These are phyloP conservation scores for Cryptococcus deneoformans DNA, from an alignment of 1,284 basidiomycete species.

Conservation along the genomic window DNA sequence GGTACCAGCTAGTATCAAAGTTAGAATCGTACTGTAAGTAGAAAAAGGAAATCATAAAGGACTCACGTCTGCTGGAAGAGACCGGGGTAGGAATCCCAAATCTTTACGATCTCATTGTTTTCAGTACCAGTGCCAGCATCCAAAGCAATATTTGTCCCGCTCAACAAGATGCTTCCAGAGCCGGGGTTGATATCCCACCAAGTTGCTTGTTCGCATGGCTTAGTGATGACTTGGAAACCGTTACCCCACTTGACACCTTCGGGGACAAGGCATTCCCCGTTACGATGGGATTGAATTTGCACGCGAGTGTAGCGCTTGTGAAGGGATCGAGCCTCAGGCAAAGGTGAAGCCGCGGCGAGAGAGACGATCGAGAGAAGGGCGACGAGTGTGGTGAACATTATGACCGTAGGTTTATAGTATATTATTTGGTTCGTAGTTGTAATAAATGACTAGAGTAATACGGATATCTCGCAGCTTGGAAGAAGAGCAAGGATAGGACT, in stretches of 20 bases:
- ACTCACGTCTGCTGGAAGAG: constrained; percentile 20
- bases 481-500: too few species aligned
- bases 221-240: constrained; percentile 2
- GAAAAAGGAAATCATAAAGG: not conserved
- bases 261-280: constrained; percentile 11
- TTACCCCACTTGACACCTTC: not conserved
- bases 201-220: constrained; percentile 5
- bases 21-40: not conserved
- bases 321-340: not conserved
- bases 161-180: constrained; percentile 13
- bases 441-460: too few species aligned
- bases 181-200: constrained; percentile 25
- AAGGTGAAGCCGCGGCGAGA: not conserved
- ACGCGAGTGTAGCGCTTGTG: constrained; percentile 10
- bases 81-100: constrained; percentile 19
- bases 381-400: too few species aligned
- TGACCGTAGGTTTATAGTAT: too few species aligned
- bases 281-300: constrained; percentile 10
- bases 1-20: constrained; percentile 15
- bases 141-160: constrained; percentile 15
- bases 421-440: too few species aligned
- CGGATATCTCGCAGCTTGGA: too few species aligned
- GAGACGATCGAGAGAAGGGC: not conserved
- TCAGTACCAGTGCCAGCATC: constrained; percentile 23
- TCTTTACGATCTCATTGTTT: constrained; percentile 22